phyloP scores from a whole-genome alignment of 2,329 filamentous ascomycete species.

The Phoma herbarum region DNA sequence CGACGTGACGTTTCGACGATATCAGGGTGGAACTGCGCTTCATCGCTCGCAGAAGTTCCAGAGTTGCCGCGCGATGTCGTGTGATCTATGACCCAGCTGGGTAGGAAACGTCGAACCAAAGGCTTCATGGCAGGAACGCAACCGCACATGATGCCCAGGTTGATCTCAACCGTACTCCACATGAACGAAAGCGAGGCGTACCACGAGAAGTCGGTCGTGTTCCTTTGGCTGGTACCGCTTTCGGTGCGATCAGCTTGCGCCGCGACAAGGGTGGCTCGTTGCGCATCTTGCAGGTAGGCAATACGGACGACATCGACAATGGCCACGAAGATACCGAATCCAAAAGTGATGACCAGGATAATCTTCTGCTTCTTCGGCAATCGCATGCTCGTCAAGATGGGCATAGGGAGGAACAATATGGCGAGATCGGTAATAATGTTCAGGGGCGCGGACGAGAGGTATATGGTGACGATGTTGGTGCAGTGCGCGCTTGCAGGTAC shows the following conservation, averaged over 20 bases:
- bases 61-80: slow-evolving; percentile 42
- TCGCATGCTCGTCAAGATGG: slow-evolving; percentile 79
- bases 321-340: slow-evolving; percentile 85
- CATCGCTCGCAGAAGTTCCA: slow-evolving; percentile 42
- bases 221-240: slow-evolving; percentile 47
- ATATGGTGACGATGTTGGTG: slow-evolving; percentile 69
- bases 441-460: slow-evolving; percentile 80
- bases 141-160: slow-evolving; percentile 86
- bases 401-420: slow-evolving; percentile 86
- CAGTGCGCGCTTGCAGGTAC: slow-evolving; percentile 60
- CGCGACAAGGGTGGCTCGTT: slow-evolving; percentile 56
- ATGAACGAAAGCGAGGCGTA: slow-evolving; percentile 86
- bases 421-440: slow-evolving; percentile 93
- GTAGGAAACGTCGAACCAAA: slow-evolving; percentile 71
- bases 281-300: slow-evolving; percentile 84
- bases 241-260: slow-evolving; percentile 43
- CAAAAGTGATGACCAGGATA: slow-evolving; percentile 86
- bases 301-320: slow-evolving; percentile 89
- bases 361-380: slow-evolving; percentile 86
- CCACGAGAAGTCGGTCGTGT: slow-evolving; percentile 65
- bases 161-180: slow-evolving; percentile 94
- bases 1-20: slow-evolving; percentile 31
- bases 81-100: slow-evolving; percentile 63
- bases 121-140: slow-evolving; percentile 95
- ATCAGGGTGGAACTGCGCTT: slow-evolving; percentile 37